Base-by-base conservation (phyloP, 495 filamentous ascomycete genomes). In the Lepraria neglecta region DNA sequence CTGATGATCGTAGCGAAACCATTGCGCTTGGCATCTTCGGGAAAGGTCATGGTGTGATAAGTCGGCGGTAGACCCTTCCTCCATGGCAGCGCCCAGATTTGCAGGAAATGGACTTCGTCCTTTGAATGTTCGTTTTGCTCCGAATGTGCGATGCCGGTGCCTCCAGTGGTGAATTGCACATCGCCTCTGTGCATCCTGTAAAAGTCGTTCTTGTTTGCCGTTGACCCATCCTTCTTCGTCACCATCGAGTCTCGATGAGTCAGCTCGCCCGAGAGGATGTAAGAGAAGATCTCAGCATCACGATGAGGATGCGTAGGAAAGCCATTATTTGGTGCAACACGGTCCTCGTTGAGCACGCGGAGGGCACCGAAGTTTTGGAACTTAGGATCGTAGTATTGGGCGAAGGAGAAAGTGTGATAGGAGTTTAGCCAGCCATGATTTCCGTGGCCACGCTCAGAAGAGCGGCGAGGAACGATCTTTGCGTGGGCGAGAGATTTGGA, bases 351-450 rank as follows among this genome's bases (percentile, higher is more conserved):
- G 62, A 92, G 80, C 15, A 91, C 88, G 57, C 89, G 85, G 45
- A 92, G 75, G 30, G 81, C 77, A 17, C 89, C 89, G 68, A 86
- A 92, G 59, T 78, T 75, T 44, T 77, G 72, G 73, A 82, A 86
- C 1, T 68, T 63, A 38, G 84, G 85, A 72, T 89, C 81, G 74
- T 83, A 82, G 79, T 90, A 91, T 62, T 74, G 72, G 60, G 87
- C 87, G 70, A 92, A 91, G 72, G 78, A 82, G 79, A 95, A 92
- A 59, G 85, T 89, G 76, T 92, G 89, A 75, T 85, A 91, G 27
- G 82, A 84, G 72, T 91, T 85, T n/a, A 91, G 82, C 88, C 88
- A 92, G 70, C 85, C 87, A 71, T 87, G 85, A 69, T 91, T 81
- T 60, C 81, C 78, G 70, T 91, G 87, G 44, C 88, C 89, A 51